Evolutionary conservation across 2,329 filamentous ascomycete genomes (phyloP).

Genomic region (Ophiostoma triangulosporum): DNA sequence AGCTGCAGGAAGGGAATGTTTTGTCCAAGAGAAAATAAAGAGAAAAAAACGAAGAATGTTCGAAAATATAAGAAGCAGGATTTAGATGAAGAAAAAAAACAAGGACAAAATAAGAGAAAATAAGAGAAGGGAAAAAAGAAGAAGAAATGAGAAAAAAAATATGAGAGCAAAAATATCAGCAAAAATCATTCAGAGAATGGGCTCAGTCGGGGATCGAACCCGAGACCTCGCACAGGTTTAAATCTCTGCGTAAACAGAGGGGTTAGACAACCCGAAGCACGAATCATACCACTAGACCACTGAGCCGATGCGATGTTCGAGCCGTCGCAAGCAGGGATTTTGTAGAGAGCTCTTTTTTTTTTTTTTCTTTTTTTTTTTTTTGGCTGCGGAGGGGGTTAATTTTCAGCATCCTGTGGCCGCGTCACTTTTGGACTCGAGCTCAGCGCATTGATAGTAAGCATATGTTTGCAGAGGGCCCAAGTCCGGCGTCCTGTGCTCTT

Average conservation of each 20-base stretch:
- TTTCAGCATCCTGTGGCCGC: too few species aligned
- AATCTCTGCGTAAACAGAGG: constrained; percentile 8
- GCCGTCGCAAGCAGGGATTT: not conserved
- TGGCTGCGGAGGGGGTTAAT: too few species aligned
- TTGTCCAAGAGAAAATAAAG: too few species aligned
- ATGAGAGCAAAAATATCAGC: not conserved
- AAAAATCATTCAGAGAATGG: constrained; percentile 1
- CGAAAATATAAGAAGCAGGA: not conserved
- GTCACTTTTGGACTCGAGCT: too few species aligned
- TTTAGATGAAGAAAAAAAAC: not conserved
- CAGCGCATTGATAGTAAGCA: too few species aligned
- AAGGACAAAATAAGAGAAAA: not conserved
- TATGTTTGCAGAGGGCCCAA: too few species aligned
- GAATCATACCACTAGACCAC: constrained; percentile 16
- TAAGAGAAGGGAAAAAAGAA: not conserved
- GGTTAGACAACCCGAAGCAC: constrained; percentile 13
- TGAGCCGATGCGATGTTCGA: constrained; percentile 9
- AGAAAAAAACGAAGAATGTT: too few species aligned
- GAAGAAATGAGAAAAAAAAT: not conserved
- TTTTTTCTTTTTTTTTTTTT: not conserved
- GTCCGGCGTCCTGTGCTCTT: too few species aligned
- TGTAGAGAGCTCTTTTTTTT: not conserved
- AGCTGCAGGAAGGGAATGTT: too few species aligned
- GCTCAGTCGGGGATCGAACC: constrained; percentile 15
- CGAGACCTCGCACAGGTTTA: constrained; percentile 15